Evolutionary conservation across 129 eudicot genomes (phyloP), one percentile per base, ranked within the genome.

Genomic region (Logfia minima): DNA sequence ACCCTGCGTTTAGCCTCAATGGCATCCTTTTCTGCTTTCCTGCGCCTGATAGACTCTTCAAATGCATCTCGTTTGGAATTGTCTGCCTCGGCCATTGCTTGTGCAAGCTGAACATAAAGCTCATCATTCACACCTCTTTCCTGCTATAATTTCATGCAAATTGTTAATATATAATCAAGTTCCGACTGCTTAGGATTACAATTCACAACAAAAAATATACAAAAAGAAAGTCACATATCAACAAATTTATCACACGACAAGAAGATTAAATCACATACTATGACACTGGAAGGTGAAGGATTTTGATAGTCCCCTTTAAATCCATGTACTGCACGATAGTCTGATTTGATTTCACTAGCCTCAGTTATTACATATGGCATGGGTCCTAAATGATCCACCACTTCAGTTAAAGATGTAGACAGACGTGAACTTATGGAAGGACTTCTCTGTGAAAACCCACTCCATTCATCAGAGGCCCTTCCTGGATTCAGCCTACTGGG

Each of bases 21-120:
- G 64, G 91, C 92, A 29, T 85, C 88, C 72, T 80, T 89, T 85
- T 95, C 97, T 66, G 97, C 97, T 79, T 89, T 89, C 73, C 83
- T 82, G 61, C 96, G 93, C 85, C 81, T 89, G 45, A 81, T 63
- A 37, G 99, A 89, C 89, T 91, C 99, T 71, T 89, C 88, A 80
- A 63, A 86, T 62, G 96, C 96, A 72, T 91, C 93, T 69, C 77
- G 80, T 76, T 82, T 83, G 35, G 90, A 86, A 78, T 51, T 82
- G 45, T 86, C 94, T 61, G 92, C 94, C 82, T 95, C 99, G 4
- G 74, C 83, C 84, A 91, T 84, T 55, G 86, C 87, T 81, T 85
- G 88, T 82, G 77, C 83, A 72, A 91, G 93, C 84, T 87, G 88
- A 53, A 87, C 92, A 84, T 86, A 89, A 34, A 87, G 87, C 70